Conservation (phyloP, 2,329 filamentous ascomycete genomes). For the Trichoderma sp. region DNA sequence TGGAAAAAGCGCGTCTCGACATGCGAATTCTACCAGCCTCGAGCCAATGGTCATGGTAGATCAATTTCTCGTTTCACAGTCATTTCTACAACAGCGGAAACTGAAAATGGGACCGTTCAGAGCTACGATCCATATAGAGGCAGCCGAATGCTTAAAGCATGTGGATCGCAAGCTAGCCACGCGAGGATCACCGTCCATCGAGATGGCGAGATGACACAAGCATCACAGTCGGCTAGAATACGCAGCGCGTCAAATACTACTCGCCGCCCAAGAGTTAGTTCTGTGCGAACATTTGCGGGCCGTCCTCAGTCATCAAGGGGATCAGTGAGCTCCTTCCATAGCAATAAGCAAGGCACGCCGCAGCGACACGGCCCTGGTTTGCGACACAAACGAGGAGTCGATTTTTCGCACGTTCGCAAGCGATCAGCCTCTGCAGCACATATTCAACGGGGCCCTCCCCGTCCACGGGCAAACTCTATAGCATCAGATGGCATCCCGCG, state of each 20-base stretch:
- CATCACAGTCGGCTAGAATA: constrained; percentile 39
- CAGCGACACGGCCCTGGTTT: constrained; percentile 48
- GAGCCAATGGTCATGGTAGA: constrained; percentile 53
- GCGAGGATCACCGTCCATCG: constrained; percentile 72
- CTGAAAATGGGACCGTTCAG: constrained; percentile 53
- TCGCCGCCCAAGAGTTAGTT: constrained; percentile 39
- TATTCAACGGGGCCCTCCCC: constrained; percentile 27
- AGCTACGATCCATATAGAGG: constrained; percentile 87
- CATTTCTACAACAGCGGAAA: constrained; percentile 63
- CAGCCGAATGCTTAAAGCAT: constrained; percentile 54
- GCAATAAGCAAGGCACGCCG: constrained; percentile 49
- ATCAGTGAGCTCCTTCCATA: constrained; percentile 57
- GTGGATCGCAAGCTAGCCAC: constrained; percentile 58
- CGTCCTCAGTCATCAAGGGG: constrained; percentile 43
- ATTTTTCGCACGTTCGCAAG: constrained; percentile 57
- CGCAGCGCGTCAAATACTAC: constrained; percentile 43
- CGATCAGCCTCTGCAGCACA: constrained; percentile 40
- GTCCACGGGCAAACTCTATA: constrained; percentile 32
- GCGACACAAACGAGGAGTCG: constrained; percentile 57
- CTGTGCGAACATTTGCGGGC: constrained; percentile 38
- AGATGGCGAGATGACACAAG: constrained; percentile 42
- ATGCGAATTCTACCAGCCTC: constrained; percentile 58
- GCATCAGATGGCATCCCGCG: constrained; percentile 32
- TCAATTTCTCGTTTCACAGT: constrained; percentile 67
- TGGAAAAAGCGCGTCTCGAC: constrained; percentile 66